These are phyloP conservation scores for Centrapalus pauciflorus DNA, from an alignment of 129 eudicot genomes.

Conservation along the genomic window DNA sequence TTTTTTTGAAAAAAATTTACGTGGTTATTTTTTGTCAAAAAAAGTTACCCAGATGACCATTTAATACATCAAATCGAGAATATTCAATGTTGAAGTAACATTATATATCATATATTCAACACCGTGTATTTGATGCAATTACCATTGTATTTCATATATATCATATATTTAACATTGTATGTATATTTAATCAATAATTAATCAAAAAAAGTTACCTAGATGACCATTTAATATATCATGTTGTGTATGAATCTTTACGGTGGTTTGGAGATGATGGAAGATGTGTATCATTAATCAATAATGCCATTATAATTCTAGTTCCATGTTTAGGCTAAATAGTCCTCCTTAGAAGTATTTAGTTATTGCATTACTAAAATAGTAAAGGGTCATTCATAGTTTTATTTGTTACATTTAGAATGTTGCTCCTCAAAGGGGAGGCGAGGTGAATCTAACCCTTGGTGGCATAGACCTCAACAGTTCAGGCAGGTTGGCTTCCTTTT, in stretches of 20 bases:
- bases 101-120: no score
- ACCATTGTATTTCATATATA: no score
- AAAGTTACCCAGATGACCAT: no score
- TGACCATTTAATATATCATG: no score
- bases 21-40: no score
- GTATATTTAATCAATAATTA: no score
- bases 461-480: constrained; percentile 99
- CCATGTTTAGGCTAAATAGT: constrained; percentile 12
- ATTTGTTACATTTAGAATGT: constrained; percentile 51
- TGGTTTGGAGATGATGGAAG: background rate
- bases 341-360: constrained; percentile 1
- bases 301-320: background rate
- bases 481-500: constrained; percentile 84
- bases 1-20: no score
- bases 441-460: constrained; percentile 92
- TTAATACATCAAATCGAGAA: no score
- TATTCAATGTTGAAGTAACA: no score
- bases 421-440: constrained; percentile 68
- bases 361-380: constrained; percentile 7
- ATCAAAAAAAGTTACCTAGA: no score
- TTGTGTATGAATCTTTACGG: background rate
- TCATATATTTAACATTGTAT: no score
- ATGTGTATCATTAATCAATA: background rate
- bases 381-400: constrained; percentile 10
- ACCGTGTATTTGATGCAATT: no score